Evolutionary conservation across 345 rosid genomes (phyloP).

Genomic region (Mangifera indica): DNA sequence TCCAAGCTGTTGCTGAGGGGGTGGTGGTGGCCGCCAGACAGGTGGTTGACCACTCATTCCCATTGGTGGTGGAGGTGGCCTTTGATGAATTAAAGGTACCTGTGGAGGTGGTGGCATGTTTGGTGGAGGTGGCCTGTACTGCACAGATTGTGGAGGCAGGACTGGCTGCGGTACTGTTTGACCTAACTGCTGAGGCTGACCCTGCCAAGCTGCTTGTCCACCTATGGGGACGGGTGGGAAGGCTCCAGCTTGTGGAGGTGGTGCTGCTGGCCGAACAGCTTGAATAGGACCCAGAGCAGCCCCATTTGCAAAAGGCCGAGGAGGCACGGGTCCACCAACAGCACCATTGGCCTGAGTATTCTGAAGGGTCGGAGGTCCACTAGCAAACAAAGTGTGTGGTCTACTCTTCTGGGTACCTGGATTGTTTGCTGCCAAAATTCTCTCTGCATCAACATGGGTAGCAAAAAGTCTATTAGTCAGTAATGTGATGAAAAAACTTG

Average conservation of each 20-base stretch:
- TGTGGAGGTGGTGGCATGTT: conserved; percentile 73
- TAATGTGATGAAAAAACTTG: background rate
- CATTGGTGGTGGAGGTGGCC: conserved; percentile 77
- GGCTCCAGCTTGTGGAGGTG: conserved; percentile 54
- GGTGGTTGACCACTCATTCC: conserved; percentile 67
- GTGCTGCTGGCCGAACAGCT: conserved; percentile 65
- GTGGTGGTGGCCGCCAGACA: conserved; percentile 61
- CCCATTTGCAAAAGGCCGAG: conserved; percentile 73
- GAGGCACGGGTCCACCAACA: conserved; percentile 54
- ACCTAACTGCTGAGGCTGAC: conserved; percentile 69
- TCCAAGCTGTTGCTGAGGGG: conserved; percentile 56
- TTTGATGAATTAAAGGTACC: conserved; percentile 33
- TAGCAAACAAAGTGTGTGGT: conserved; percentile 93
- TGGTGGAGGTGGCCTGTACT: conserved; percentile 65
- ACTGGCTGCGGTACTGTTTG: conserved; percentile 39
- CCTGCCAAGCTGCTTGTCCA: conserved; percentile 65
- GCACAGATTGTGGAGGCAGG: conserved; percentile 70
- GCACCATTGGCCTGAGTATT: conserved; percentile 60
- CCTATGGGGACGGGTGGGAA: conserved; percentile 55
- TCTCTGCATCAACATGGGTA: conserved; percentile 51
- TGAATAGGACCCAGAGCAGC: conserved; percentile 49
- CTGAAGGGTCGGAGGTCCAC: conserved; percentile 75
- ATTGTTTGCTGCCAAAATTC: conserved; percentile 96
- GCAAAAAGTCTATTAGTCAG: background rate
- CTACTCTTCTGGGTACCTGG: conserved; percentile 79